Evolutionary conservation across 441 rosid genomes (phyloP).

Genomic region (Sinapis alba): DNA sequence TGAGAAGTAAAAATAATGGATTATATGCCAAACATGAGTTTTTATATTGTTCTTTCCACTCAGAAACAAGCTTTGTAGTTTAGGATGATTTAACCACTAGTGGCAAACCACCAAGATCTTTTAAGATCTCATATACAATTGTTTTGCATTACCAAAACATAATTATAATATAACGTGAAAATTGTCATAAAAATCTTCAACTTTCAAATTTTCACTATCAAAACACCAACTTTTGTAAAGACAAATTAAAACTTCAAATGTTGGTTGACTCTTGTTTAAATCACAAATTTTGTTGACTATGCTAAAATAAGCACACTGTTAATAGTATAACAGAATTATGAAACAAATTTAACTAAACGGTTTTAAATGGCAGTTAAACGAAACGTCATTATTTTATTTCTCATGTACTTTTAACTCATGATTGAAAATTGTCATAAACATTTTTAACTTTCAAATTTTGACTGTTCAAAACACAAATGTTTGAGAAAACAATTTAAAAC

Average conservation of each 20-base stretch:
- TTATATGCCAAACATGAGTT: neutral
- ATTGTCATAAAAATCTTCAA: neutral
- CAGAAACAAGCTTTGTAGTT: neutral
- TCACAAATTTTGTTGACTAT: too few relatives aligned
- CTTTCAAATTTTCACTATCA: neutral
- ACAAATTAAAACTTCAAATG: neutral
- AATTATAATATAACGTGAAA: neutral
- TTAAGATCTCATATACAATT: neutral
- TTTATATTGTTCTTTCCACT: neutral
- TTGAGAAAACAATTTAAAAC: neutral
- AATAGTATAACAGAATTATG: too few relatives aligned
- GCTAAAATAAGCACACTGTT: too few relatives aligned
- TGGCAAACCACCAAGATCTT: conserved; percentile 14
- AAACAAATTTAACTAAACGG: too few relatives aligned
- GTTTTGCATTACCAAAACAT: conserved; percentile 1
- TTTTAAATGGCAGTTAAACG: too few relatives aligned
- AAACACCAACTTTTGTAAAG: neutral
- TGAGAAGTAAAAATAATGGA: neutral
- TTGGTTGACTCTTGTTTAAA: too few relatives aligned
- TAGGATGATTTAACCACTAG: conserved; percentile 7
- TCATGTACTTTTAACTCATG: neutral
- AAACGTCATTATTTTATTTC: neutral
- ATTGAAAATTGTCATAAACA: neutral
- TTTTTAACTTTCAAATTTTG: neutral
- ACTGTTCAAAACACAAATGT: neutral